Conservation (phyloP, 768 basidiomycete species). For the Amanita fuliginea region DNA sequence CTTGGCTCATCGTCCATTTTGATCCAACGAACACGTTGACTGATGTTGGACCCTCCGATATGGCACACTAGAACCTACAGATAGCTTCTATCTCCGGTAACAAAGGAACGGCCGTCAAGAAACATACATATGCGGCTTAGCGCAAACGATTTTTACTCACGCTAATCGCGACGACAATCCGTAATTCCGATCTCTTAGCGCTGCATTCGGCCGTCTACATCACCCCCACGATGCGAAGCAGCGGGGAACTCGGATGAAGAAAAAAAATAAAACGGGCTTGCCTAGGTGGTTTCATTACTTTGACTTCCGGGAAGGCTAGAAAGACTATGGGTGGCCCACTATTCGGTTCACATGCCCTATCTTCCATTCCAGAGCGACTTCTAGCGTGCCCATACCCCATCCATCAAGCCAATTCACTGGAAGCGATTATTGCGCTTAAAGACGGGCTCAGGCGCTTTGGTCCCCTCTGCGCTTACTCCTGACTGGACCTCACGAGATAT, state of each 20-base stretch:
- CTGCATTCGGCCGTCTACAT: neutral
- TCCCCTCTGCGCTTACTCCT: neutral
- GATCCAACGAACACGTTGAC: neutral
- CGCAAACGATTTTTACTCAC: neutral
- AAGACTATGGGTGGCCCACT: neutral
- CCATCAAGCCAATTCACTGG: too few species aligned
- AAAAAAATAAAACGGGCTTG: neutral
- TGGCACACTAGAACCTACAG: neutral
- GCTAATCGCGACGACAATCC: neutral
- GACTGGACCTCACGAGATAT: neutral
- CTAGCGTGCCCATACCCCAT: too few species aligned
- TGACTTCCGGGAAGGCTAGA: neutral
- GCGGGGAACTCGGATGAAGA: neutral
- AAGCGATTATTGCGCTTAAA: too few species aligned
- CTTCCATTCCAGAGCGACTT: neutral
- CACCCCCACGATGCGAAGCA: neutral
- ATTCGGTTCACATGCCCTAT: neutral
- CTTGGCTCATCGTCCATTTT: neutral
- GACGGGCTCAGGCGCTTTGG: neutral
- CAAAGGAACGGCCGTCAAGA: neutral
- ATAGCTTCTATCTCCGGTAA: neutral
- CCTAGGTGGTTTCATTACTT: neutral
- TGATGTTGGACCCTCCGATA: neutral
- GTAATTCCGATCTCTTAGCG: neutral
- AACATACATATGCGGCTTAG: neutral